Evolutionary conservation across 352 stramenopile species (phyloP).

Genomic region (Blastocystis sp.): DNA sequence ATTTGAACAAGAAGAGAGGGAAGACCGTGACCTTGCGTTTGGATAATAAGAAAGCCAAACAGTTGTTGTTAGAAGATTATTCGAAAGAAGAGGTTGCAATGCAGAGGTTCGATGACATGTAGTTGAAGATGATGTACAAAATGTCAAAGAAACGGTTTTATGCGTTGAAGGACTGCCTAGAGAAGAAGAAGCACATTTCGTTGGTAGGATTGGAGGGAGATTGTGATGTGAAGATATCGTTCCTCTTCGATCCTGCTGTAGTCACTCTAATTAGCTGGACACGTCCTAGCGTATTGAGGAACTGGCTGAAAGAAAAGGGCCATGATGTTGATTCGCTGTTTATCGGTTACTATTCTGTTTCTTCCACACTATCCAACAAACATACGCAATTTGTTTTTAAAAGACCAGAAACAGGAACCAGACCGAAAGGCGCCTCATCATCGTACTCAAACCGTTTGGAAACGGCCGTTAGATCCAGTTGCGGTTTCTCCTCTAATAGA

Average conservation of each 20-base stretch:
- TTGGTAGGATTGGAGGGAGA: background rate
- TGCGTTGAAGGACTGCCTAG: background rate
- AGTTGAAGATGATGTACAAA: constrained; percentile 38
- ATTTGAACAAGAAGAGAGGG: background rate
- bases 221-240: background rate
- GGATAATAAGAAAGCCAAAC: background rate
- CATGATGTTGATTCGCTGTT: background rate
- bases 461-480: background rate
- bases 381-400: background rate
- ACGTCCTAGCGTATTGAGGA: background rate
- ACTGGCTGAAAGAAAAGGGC: background rate
- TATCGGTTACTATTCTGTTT: background rate
- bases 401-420: background rate
- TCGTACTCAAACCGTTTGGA: background rate
- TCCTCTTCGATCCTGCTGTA: background rate
- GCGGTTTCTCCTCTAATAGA: background rate
- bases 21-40: background rate
- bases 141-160: background rate
- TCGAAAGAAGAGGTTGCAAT: background rate
- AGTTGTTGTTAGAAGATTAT: background rate
- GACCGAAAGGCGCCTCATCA: background rate
- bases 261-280: background rate
- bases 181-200: background rate
- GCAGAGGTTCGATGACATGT: background rate
- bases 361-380: background rate